phyloP scores from a whole-genome alignment of 2,329 filamentous ascomycete genomes.

The Seiridium unicorne region DNA sequence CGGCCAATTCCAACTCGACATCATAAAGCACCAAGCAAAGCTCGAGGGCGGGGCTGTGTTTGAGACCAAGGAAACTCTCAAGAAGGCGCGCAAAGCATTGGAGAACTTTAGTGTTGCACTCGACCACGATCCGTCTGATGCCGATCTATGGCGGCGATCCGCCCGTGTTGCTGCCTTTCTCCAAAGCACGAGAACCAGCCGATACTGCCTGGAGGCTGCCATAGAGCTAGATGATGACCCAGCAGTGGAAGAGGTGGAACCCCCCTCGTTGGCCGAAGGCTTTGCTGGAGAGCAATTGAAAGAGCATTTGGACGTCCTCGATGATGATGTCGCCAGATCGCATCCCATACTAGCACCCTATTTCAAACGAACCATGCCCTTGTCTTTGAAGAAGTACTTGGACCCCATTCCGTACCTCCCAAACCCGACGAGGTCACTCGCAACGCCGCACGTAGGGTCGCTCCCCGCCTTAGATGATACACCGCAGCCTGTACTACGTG shows the following conservation, averaged over 20 bases:
- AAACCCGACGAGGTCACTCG: conserved; percentile 39
- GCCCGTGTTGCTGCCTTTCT: conserved; percentile 59
- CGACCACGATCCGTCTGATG: conserved; percentile 65
- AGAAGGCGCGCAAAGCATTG: conserved; percentile 45
- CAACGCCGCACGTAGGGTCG: conserved; percentile 8
- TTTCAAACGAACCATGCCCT: conserved; percentile 48
- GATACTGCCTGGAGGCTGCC: conserved; percentile 65
- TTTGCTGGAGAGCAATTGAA: conserved; percentile 63
- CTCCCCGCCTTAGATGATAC: conserved; percentile 12
- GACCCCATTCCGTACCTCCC: conserved; percentile 64
- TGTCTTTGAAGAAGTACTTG: conserved; percentile 49
- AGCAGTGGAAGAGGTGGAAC: conserved; percentile 58
- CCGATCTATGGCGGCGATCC: conserved; percentile 62
- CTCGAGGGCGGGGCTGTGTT: conserved; percentile 29
- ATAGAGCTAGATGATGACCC: conserved; percentile 68
- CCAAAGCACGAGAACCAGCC: conserved; percentile 53
- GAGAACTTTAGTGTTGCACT: conserved; percentile 58
- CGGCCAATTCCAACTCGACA: conserved; percentile 87
- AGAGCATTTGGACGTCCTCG: conserved; percentile 49
- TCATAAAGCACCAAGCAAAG: conserved; percentile 53
- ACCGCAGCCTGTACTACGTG: conserved; percentile 24
- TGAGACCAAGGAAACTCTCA: conserved; percentile 32
- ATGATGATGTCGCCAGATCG: conserved; percentile 54
- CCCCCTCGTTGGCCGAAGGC: conserved; percentile 61
- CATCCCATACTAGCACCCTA: conserved; percentile 62